Evolutionary conservation across 352 stramenopile species (phyloP).

Genomic region (Blastocystis sp.): DNA sequence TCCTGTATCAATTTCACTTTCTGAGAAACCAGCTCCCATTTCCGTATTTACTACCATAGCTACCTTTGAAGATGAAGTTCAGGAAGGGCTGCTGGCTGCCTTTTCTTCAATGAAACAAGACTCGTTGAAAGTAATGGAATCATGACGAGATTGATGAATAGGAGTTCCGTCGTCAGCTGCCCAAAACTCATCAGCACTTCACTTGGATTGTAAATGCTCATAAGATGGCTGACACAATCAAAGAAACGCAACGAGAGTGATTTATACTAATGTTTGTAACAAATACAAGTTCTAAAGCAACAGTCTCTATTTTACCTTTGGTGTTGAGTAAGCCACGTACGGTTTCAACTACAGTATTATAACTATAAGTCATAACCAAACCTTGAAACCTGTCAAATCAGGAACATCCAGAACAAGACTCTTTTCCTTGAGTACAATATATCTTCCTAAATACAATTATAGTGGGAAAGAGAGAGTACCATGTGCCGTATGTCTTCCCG

Average conservation of each 20-base stretch:
- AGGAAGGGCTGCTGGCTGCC: slow-evolving; percentile 17
- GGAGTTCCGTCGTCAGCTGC: slow-evolving; percentile 46
- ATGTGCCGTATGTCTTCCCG: slow-evolving; percentile 53
- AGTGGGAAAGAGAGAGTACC: not conserved
- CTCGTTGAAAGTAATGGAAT: not conserved
- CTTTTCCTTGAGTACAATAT: slow-evolving; percentile 60
- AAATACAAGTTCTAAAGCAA: not conserved
- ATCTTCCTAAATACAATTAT: slow-evolving; percentile 4
- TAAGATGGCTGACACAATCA: slow-evolving; percentile 62
- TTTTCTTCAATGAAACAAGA: slow-evolving; percentile 61
- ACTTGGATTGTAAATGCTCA: slow-evolving; percentile 61
- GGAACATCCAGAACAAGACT: slow-evolving; percentile 64
- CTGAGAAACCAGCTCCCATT: not conserved
- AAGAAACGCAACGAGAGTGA: slow-evolving; percentile 18
- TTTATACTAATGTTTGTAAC: slow-evolving; percentile 19
- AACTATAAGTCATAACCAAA: not conserved
- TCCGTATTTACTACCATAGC: not conserved
- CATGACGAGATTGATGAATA: not conserved
- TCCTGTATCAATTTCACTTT: not conserved
- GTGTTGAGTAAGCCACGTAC: slow-evolving; percentile 57
- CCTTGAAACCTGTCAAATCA: slow-evolving; percentile 65
- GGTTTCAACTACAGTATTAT: slow-evolving; percentile 53
- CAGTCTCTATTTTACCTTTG: slow-evolving; percentile 42
- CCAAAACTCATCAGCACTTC: slow-evolving; percentile 54
- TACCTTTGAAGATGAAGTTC: slow-evolving; percentile 23